Evolutionary conservation across 2,329 filamentous ascomycete species (phyloP), one percentile per base, ranked within the genome.

Genomic region (Xylariomycetidae sp.): DNA sequence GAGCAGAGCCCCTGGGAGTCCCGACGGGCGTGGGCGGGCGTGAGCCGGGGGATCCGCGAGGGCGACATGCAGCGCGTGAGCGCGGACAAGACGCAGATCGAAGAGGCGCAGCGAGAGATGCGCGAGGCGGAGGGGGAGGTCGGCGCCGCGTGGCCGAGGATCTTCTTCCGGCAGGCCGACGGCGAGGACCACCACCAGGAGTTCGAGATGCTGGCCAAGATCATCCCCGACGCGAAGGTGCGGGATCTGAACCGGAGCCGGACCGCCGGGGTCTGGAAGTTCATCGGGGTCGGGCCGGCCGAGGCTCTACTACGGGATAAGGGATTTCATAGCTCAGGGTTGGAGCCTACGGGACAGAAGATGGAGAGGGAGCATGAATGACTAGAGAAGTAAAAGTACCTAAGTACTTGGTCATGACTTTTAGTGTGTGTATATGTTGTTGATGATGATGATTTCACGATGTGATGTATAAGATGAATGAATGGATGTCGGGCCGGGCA

Each of bases 1-100:
- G 25, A 44, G 14, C 48, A 49, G 36, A 50, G 42, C 25, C 41
- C 45, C 5, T 53, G 48, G 47, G 51, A 53, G 33, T 51, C 48
- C 3, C 33, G 47, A 14, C 36, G 42, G 14, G 50, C 48, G 4
- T 54, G 51, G 49, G 9, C 6, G 1, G 37, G 30, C 2, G 47
- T 51, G 5, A 28, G 32, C 7, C 36, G 42, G 4, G 51, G 41
- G 0, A 48, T 51, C n/a, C 20, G 16, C 2, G 27, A 17, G 4
- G 46, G 43, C 7, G 35, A 50, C 22, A 42, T 48, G 46, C 20
- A 31, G 8, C 10, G 11, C 1, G 36, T 48, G 8, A 27, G 19
- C 17, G 30, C 28, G 3, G 41, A 37, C 27, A 54, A 53, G 40
- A 36, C 30, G 7, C 14, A 25, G 16, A 42, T 54, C 20, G 44